Percentiles rank a stretch among this genome's conserved stretches.
Conservation (phyloP, 73 alveolate species). For the Paramecium bursaria region DNA sequence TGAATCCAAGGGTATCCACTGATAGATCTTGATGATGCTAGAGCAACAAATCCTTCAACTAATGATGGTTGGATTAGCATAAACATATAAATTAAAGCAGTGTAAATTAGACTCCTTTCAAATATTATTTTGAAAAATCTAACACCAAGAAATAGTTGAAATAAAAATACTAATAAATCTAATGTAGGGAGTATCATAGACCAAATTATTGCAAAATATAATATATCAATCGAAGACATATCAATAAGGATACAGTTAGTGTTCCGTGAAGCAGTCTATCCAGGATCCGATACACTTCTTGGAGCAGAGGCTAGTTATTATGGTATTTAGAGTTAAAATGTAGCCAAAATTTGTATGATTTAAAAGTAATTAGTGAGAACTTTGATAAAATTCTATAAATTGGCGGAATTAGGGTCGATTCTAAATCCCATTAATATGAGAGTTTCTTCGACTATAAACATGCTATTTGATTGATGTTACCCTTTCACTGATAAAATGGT, state of each 20-base stretch:
- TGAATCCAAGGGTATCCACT: slow-evolving; percentile 33
- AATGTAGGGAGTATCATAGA: slow-evolving; percentile 8
- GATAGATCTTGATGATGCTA: slow-evolving; percentile 18
- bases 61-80: slow-evolving; percentile 35
- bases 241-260: slow-evolving; percentile 27
- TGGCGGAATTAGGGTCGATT: slow-evolving; percentile 17
- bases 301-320: neutral
- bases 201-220: slow-evolving; percentile 44
- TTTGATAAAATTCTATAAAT: slow-evolving; percentile 22
- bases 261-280: slow-evolving; percentile 18
- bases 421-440: neutral
- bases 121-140: neutral
- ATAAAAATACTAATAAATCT: neutral
- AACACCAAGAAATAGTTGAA: slow-evolving; percentile 16
- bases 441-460: slow-evolving; percentile 13
- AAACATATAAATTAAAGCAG: slow-evolving; percentile 39
- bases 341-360: slow-evolving; percentile 17
- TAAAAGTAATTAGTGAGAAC: slow-evolving; percentile 33
- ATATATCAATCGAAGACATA: neutral
- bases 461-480: neutral
- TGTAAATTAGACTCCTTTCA: neutral
- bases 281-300: slow-evolving; percentile 48
- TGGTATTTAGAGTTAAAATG: slow-evolving; percentile 49
- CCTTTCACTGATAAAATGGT: slow-evolving; percentile 38
- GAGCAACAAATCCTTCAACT: slow-evolving; percentile 33